phyloP scores from a whole-genome alignment of 225 moss, liverwort and hornwort genomes.

The Rhytidiadelphus loreus region DNA sequence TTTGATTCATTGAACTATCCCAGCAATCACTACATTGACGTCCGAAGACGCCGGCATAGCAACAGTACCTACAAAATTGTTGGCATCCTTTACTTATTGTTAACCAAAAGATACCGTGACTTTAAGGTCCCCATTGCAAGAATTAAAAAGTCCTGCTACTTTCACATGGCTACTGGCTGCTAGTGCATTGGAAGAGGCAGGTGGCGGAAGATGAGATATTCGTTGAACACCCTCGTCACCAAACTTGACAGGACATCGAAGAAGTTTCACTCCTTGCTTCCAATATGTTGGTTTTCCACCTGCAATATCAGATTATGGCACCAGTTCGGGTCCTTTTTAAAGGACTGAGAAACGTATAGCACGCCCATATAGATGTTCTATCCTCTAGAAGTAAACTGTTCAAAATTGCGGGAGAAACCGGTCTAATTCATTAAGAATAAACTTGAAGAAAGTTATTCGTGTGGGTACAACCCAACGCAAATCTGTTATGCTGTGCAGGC shows the following conservation, averaged over 20 bases:
- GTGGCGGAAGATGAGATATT: background rate
- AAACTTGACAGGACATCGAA: constrained; percentile 30
- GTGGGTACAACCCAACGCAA: background rate
- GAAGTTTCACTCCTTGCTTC: constrained; percentile 50
- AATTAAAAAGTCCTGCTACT: constrained; percentile 22
- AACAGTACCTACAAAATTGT: background rate
- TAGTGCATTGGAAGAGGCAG: background rate
- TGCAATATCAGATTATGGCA: background rate
- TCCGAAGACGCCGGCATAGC: background rate
- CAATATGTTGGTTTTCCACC: constrained; percentile 28
- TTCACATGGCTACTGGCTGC: background rate
- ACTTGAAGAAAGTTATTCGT: background rate
- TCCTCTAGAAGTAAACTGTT: background rate
- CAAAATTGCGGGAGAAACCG: background rate
- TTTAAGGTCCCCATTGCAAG: constrained; percentile 17
- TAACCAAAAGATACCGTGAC: constrained; percentile 6
- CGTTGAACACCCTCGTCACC: background rate
- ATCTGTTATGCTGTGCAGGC: background rate
- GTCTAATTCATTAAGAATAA: background rate
- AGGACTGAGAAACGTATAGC: background rate
- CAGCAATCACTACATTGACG: background rate
- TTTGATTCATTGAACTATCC: background rate
- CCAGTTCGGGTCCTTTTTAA: background rate
- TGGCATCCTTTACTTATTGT: background rate
- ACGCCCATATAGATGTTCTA: background rate